A percentile compares a stretch with the other conserved stretches of the same genome.
Evolutionary conservation across 2,329 filamentous ascomycete species (phyloP).

Genomic region (Arthrinium puccinioides): DNA sequence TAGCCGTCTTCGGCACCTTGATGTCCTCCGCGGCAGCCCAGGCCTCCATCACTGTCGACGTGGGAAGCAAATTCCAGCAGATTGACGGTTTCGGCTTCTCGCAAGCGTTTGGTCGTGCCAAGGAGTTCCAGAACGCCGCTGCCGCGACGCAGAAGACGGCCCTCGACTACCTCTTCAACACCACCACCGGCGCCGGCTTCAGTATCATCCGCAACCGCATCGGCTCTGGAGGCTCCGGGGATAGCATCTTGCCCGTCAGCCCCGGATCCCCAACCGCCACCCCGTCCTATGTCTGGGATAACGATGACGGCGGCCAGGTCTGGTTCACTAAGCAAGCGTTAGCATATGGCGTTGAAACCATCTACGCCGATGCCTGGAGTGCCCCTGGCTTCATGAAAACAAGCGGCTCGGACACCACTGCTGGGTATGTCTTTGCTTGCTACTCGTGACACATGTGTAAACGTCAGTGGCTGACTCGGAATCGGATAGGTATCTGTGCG

Average conservation of each 20-base stretch:
- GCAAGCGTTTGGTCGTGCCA: slow-evolving; percentile 37
- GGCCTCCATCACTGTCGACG: slow-evolving; percentile 19
- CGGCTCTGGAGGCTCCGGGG: slow-evolving; percentile 26
- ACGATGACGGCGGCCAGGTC: slow-evolving; percentile 40
- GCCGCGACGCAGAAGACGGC: slow-evolving; percentile 23
- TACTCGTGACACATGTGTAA: background rate
- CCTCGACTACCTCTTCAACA: slow-evolving; percentile 38
- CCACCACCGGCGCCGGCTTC: slow-evolving; percentile 37
- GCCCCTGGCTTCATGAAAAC: slow-evolving; percentile 43
- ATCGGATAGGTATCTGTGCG: slow-evolving; percentile 26
- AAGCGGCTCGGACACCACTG: slow-evolving; percentile 24
- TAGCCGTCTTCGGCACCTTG: background rate
- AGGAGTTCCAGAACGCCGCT: slow-evolving; percentile 28
- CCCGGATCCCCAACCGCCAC: slow-evolving; percentile 32
- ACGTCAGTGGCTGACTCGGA: background rate
- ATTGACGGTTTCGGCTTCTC: slow-evolving; percentile 44
- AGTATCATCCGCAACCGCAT: slow-evolving; percentile 44
- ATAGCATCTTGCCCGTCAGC: slow-evolving; percentile 34
- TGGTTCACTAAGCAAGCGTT: slow-evolving; percentile 42
- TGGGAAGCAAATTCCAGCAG: slow-evolving; percentile 19
- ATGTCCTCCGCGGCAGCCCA: slow-evolving; percentile 8
- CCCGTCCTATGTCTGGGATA: slow-evolving; percentile 37
- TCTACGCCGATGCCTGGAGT: slow-evolving; percentile 38
- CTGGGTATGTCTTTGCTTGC: slow-evolving; percentile 10
- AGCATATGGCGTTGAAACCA: slow-evolving; percentile 27